These are phyloP conservation scores for Nothophytophthora sp. DNA, from an alignment of 352 stramenopile genomes.

Conservation along the genomic window DNA sequence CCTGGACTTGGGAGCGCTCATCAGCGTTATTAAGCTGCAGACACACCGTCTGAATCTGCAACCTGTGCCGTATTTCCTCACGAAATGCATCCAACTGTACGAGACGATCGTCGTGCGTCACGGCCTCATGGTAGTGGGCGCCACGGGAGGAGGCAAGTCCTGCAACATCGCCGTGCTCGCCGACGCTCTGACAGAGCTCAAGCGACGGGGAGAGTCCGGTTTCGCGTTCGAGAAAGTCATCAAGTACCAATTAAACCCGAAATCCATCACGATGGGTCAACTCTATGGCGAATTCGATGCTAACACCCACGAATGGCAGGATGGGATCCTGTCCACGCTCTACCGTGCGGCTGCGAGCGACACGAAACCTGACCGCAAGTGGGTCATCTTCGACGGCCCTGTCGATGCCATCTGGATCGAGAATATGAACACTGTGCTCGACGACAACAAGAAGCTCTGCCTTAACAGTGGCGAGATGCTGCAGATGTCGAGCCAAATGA, in stretches of 20 bases:
- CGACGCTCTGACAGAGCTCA: constrained; percentile 88
- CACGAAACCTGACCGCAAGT: constrained; percentile 92
- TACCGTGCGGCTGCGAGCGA: constrained; percentile 89
- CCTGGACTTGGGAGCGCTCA: constrained; percentile 87
- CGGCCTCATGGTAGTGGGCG: constrained; percentile 96
- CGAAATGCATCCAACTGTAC: constrained; percentile 95
- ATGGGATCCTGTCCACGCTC: constrained; percentile 94
- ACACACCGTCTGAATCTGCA: constrained; percentile 87
- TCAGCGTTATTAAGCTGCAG: constrained; percentile 89
- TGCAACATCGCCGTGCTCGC: constrained; percentile 91
- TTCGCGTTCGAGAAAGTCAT: constrained; percentile 91
- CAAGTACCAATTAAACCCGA: constrained; percentile 94
- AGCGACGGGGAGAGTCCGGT: constrained; percentile 66
- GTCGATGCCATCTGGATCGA: constrained; percentile 97
- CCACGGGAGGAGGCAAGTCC: constrained; percentile 91
- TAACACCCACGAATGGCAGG: constrained; percentile 95
- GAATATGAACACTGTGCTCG: constrained; percentile 97
- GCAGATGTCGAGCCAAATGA: constrained; percentile 96
- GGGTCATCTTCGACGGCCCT: constrained; percentile 95
- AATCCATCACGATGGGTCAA: constrained; percentile 95
- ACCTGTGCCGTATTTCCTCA: constrained; percentile 90
- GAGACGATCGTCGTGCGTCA: constrained; percentile 95
- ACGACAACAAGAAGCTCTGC: constrained; percentile 96
- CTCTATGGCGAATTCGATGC: constrained; percentile 96
- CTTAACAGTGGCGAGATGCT: constrained; percentile 95